A percentile compares a stretch with the other conserved stretches of the same genome.
Evolutionary conservation across 257 asterid species (phyloP).

Genomic region (Lithospermum erythrorhizon): DNA sequence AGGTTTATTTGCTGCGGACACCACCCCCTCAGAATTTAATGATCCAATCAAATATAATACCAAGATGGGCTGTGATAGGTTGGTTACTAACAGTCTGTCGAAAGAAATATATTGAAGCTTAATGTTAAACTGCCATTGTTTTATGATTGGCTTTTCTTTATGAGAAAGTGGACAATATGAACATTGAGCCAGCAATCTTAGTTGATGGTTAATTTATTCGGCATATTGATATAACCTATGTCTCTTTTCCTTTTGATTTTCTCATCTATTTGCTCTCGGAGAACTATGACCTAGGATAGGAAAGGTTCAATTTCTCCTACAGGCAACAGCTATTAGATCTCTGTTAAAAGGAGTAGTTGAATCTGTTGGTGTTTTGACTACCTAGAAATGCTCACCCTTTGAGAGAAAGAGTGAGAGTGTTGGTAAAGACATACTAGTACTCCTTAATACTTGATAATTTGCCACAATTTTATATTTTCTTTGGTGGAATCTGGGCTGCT

Average conservation of each 20-base stretch:
- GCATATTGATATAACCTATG: conserved; percentile 51
- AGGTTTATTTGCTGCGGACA: conserved; percentile 74
- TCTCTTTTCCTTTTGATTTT: conserved; percentile 74
- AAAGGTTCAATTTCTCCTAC: conserved; percentile 36
- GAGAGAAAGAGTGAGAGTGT: conserved; percentile 46
- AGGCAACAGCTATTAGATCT: conserved; percentile 37
- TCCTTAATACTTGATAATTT: neutral
- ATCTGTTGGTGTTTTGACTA: conserved; percentile 47
- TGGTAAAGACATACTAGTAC: conserved; percentile 18
- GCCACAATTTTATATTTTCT: neutral
- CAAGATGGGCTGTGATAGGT: conserved; percentile 77
- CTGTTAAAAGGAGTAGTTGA: conserved; percentile 45
- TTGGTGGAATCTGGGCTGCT: conserved; percentile 4
- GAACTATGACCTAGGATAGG: conserved; percentile 60
- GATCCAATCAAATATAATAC: conserved; percentile 45
- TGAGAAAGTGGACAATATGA: conserved; percentile 58
- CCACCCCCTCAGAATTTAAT: conserved; percentile 58
- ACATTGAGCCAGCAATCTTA: conserved; percentile 61
- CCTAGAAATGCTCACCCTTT: conserved; percentile 39
- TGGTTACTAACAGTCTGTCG: conserved; percentile 48
- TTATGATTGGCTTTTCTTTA: conserved; percentile 76
- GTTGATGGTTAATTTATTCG: conserved; percentile 58
- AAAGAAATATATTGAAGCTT: conserved; percentile 52
- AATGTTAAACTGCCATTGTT: conserved; percentile 64
- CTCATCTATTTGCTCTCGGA: conserved; percentile 49